Evolutionary conservation across 768 basidiomycete species (phyloP).

Genomic region (Rickenella mellea): DNA sequence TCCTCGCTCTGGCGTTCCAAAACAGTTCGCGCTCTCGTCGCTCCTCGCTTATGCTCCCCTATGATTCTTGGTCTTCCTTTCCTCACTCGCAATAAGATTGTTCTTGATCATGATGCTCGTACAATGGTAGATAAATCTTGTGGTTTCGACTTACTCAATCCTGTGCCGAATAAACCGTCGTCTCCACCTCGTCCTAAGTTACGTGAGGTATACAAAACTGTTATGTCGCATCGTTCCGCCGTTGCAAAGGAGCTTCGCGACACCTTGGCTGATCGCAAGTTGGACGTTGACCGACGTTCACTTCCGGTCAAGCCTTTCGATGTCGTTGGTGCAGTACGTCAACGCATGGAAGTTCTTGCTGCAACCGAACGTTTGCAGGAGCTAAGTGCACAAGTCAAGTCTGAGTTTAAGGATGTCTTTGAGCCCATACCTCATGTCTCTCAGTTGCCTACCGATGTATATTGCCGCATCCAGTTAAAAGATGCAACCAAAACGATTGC

Average conservation of each 20-base stretch:
- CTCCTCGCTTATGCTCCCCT: constrained; percentile 14
- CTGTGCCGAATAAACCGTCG: background rate
- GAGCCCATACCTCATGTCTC: constrained; percentile 15
- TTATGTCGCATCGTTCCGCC: background rate
- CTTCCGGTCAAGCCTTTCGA: background rate
- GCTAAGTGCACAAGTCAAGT: constrained; percentile 1
- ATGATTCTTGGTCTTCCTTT: constrained; percentile 26
- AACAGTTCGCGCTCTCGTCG: constrained; percentile 14
- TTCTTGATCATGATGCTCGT: constrained; percentile 15
- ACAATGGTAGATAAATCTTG: constrained; percentile 3
- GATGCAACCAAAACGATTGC: constrained; percentile 18
- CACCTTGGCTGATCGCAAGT: background rate
- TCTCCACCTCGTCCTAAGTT: background rate
- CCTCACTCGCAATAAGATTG: constrained; percentile 22
- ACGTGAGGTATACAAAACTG: background rate
- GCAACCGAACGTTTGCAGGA: constrained; percentile 2
- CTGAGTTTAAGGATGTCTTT: constrained; percentile 14
- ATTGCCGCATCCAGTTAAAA: constrained; percentile 17
- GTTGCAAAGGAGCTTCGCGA: background rate
- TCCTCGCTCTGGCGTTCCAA: constrained; percentile 4
- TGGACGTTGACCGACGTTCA: background rate
- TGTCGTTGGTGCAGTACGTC: constrained; percentile 8
- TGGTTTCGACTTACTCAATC: constrained; percentile 9
- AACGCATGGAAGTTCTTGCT: constrained; percentile 7
- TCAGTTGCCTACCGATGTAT: constrained; percentile 13